Evolutionary conservation across 108 stramenopile species (phyloP).

Genomic region (Epipyxis sp.): DNA sequence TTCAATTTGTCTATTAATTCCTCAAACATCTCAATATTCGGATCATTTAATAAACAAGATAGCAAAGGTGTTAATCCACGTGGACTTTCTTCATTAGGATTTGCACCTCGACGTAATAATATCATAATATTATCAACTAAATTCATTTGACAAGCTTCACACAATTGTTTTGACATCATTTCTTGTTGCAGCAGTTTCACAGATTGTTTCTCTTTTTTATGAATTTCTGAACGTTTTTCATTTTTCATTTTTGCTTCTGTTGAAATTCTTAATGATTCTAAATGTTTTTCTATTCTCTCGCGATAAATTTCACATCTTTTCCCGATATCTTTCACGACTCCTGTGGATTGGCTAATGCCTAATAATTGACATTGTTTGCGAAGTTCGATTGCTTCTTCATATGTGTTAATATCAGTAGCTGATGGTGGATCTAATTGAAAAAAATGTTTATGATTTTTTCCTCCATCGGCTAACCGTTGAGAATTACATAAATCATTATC

Average conservation of each 20-base stretch:
- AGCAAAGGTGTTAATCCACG: not conserved
- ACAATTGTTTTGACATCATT: not conserved
- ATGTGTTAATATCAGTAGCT: not conserved
- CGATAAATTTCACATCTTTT: slow-evolving; percentile 27
- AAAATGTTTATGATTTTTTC: slow-evolving; percentile 13
- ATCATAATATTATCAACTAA: not conserved
- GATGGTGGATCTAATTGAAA: slow-evolving; percentile 15
- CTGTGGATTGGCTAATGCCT: slow-evolving; percentile 12
- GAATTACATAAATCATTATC: slow-evolving; percentile 15
- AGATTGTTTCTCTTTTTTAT: not conserved
- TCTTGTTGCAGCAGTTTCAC: not conserved
- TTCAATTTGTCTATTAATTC: not conserved
- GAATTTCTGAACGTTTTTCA: not conserved
- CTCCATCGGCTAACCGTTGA: slow-evolving; percentile 18
- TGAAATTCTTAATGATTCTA: not conserved
- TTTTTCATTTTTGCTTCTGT: not conserved
- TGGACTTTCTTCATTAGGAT: slow-evolving; percentile 11
- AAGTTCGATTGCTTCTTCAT: slow-evolving; percentile 6
- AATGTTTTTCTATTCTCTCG: slow-evolving; percentile 11
- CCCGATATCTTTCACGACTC: not conserved
- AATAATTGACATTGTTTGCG: slow-evolving; percentile 22
- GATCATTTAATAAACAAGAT: not conserved
- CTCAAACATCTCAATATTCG: not conserved
- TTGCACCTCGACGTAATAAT: not conserved
- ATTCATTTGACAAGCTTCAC: slow-evolving; percentile 11